Conservation (phyloP, 768 basidiomycete genomes). For the Russula sp. region DNA sequence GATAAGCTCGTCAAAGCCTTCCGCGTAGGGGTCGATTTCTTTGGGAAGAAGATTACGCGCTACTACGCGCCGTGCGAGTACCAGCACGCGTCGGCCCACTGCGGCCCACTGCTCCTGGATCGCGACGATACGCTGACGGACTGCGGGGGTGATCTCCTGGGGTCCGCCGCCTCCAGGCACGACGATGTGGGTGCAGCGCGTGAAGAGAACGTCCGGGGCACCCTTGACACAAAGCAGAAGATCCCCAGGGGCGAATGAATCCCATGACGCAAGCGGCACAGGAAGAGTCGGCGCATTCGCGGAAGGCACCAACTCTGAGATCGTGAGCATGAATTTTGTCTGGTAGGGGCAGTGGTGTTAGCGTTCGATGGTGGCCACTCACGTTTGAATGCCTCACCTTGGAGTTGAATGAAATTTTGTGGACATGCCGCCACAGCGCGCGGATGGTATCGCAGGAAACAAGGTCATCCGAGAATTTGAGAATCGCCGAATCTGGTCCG, state of each 20-base stretch:
- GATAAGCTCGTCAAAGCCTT: constrained; percentile 39
- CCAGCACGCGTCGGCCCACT: constrained; percentile 54
- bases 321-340: constrained; percentile 50
- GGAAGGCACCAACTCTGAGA: constrained; percentile 25
- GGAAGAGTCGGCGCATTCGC: not conserved
- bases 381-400: constrained; percentile 29
- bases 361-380: not conserved
- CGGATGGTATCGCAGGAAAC: constrained; percentile 8
- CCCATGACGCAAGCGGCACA: constrained; percentile 27
- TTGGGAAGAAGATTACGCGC: constrained; percentile 29
- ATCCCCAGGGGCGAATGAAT: constrained; percentile 24
- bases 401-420: constrained; percentile 33
- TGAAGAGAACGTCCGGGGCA: constrained; percentile 45
- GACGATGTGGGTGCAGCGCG: constrained; percentile 35
- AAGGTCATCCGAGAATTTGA: constrained; percentile 40
- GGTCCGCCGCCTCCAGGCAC: constrained; percentile 31
- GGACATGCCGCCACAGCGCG: constrained; percentile 22
- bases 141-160: constrained; percentile 28
- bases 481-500: constrained; percentile 42
- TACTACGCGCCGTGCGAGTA: constrained; percentile 44
- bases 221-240: constrained; percentile 38
- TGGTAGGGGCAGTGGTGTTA: constrained; percentile 25
- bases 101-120: constrained; percentile 44
- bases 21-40: constrained; percentile 25
- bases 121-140: constrained; percentile 28